phyloP scores from a whole-genome alignment of 805 yeast genomes.

The Saccharomyces jurei region DNA sequence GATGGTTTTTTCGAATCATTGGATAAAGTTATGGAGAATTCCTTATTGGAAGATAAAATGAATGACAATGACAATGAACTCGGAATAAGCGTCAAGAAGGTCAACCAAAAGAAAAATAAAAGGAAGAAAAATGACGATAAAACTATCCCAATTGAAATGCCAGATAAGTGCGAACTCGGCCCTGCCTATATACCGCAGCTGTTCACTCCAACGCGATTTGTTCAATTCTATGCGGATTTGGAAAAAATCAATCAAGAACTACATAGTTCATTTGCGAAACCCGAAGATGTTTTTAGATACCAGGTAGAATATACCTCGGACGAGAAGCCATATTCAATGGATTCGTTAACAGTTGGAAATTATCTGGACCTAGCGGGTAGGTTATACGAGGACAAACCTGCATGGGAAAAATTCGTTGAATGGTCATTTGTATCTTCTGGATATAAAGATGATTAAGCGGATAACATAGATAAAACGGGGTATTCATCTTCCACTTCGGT shows the following conservation, averaged over 20 bases:
- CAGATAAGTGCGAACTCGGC: constrained; percentile 47
- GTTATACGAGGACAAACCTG: constrained; percentile 40
- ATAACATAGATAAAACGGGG: background rate
- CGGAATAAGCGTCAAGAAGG: constrained; percentile 1
- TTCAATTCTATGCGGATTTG: constrained; percentile 68
- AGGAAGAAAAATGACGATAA: constrained; percentile 38
- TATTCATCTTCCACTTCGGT: background rate
- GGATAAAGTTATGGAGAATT: constrained; percentile 29
- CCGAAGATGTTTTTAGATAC: constrained; percentile 49
- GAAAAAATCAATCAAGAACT: constrained; percentile 36
- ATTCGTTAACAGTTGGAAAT: constrained; percentile 48
- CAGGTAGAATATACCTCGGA: constrained; percentile 65
- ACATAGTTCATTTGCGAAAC: constrained; percentile 42
- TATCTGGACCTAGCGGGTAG: constrained; percentile 53
- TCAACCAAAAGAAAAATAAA: constrained; percentile 16
- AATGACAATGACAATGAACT: background rate
- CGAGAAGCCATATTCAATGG: constrained; percentile 47
- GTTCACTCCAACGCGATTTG: constrained; percentile 64
- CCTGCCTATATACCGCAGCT: constrained; percentile 70
- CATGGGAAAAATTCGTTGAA: constrained; percentile 51
- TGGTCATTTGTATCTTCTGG: constrained; percentile 59
- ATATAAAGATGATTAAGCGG: constrained; percentile 39
- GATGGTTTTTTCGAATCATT: constrained; percentile 44
- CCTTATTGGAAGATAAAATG: background rate
- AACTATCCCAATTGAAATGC: constrained; percentile 56